phyloP scores from a whole-genome alignment of 2,329 filamentous ascomycete genomes.

The Nemania sp. region DNA sequence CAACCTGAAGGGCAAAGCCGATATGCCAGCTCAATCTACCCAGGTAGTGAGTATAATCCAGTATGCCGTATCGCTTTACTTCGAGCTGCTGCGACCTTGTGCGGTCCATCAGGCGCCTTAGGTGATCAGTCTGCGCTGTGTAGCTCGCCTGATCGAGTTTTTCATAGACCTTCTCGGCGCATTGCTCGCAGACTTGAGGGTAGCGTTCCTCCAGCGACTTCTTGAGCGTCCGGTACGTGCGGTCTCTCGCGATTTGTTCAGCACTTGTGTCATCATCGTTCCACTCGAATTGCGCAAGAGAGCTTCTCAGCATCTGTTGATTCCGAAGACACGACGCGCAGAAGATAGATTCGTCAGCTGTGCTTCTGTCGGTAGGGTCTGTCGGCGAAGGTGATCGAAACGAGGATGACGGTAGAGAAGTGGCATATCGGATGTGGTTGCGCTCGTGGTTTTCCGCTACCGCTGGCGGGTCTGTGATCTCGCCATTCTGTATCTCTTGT shows the following conservation, averaged over 20 bases:
- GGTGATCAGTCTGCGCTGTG: slow-evolving; percentile 79
- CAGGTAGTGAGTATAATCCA: slow-evolving; percentile 49
- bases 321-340: slow-evolving; percentile 86
- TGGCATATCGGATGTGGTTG: slow-evolving; percentile 51
- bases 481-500: slow-evolving; percentile 66
- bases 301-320: slow-evolving; percentile 77
- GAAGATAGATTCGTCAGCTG: slow-evolving; percentile 49
- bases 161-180: slow-evolving; percentile 72
- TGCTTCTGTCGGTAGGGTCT: slow-evolving; percentile 40
- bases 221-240: slow-evolving; percentile 70
- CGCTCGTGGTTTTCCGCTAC: slow-evolving; percentile 54
- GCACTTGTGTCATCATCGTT: slow-evolving; percentile 66
- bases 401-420: slow-evolving; percentile 43
- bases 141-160: slow-evolving; percentile 74
- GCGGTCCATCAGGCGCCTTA: slow-evolving; percentile 74
- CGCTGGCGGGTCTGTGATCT: slow-evolving; percentile 84
- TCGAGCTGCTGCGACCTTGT: slow-evolving; percentile 52
- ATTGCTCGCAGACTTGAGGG: slow-evolving; percentile 83
- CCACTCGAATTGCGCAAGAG: slow-evolving; percentile 79
- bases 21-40: slow-evolving; percentile 53
- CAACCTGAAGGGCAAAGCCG: slow-evolving; percentile 41
- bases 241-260: slow-evolving; percentile 69
- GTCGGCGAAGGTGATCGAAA: slow-evolving; percentile 35
- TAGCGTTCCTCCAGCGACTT: slow-evolving; percentile 77
- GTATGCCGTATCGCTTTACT: slow-evolving; percentile 43